Evolutionary conservation across 306 rosid species (phyloP).

Genomic region (Fragaria ananassa): DNA sequence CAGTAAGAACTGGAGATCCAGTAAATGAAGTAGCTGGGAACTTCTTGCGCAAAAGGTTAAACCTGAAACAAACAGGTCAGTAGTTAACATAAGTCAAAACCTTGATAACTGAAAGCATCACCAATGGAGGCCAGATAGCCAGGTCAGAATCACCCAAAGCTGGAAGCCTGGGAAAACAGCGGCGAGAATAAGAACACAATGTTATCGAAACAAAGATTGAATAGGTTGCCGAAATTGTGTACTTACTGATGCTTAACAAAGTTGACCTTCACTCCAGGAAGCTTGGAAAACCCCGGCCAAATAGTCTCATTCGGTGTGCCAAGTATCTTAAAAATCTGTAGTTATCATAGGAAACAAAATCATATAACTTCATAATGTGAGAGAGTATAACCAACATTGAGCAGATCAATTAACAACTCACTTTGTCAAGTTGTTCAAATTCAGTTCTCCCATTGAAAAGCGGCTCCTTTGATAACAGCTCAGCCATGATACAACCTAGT

Average conservation of each 20-base stretch:
- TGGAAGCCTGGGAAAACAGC: slow-evolving; percentile 99
- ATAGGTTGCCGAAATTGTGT: slow-evolving; percentile 27
- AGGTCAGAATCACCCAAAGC: slow-evolving; percentile 98
- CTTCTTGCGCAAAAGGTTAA: slow-evolving; percentile 90
- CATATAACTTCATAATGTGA: background rate
- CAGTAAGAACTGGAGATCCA: slow-evolving; percentile 98
- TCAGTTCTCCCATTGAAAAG: slow-evolving; percentile 91
- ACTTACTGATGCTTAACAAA: slow-evolving; percentile 99
- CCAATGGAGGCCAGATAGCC: slow-evolving; percentile 94
- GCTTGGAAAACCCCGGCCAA: slow-evolving; percentile 93
- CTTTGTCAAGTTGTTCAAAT: slow-evolving; percentile 98
- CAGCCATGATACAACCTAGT: slow-evolving; percentile 98
- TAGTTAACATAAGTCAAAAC: slow-evolving; percentile 47
- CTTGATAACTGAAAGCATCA: slow-evolving; percentile 55
- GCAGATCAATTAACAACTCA: slow-evolving; percentile 20
- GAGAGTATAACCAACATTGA: background rate
- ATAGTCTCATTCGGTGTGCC: slow-evolving; percentile 98
- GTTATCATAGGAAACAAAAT: slow-evolving; percentile 1
- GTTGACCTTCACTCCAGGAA: slow-evolving; percentile 97
- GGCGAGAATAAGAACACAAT: slow-evolving; percentile 66
- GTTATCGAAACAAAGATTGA: slow-evolving; percentile 27
- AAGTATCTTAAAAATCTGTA: slow-evolving; percentile 78
- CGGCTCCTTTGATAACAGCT: slow-evolving; percentile 87
- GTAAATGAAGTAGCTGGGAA: slow-evolving; percentile 96
- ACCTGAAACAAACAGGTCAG: slow-evolving; percentile 77